Conservation (phyloP, 257 asterid species). For the Solanum sejunctum region DNA sequence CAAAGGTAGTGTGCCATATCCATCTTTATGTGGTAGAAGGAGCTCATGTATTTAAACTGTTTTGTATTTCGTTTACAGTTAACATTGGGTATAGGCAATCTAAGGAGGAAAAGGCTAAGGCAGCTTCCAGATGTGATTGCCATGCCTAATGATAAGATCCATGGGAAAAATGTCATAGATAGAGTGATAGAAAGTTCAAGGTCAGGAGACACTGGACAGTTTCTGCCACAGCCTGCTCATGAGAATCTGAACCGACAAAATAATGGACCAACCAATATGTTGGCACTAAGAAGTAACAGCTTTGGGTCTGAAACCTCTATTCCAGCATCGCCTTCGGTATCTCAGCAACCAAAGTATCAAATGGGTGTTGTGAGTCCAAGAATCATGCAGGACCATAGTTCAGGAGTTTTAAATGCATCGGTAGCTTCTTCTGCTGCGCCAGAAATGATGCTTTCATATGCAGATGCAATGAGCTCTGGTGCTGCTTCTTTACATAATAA, state of each 20-base stretch:
- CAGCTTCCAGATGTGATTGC: slow-evolving; percentile 51
- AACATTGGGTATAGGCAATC: slow-evolving; percentile 48
- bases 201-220: slow-evolving; percentile 43
- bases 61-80: slow-evolving; percentile 34
- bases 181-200: slow-evolving; percentile 58
- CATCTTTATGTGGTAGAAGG: neutral
- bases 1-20: slow-evolving; percentile 37
- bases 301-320: slow-evolving; percentile 62
- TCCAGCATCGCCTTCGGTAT: slow-evolving; percentile 35
- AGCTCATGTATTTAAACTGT: neutral
- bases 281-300: slow-evolving; percentile 49
- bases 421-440: slow-evolving; percentile 61
- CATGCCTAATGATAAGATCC: slow-evolving; percentile 32
- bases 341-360: slow-evolving; percentile 49
- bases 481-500: slow-evolving; percentile 51
- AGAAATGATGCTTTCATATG: slow-evolving; percentile 43
- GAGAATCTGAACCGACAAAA: slow-evolving; percentile 45
- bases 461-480: slow-evolving; percentile 27
- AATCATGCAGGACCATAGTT: slow-evolving; percentile 58
- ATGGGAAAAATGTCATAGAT: slow-evolving; percentile 54
- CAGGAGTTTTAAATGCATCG: slow-evolving; percentile 45
- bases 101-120: slow-evolving; percentile 67
- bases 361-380: slow-evolving; percentile 56
- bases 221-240: slow-evolving; percentile 42
- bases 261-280: slow-evolving; percentile 40